Evolutionary conservation across 345 rosid genomes (phyloP), one percentile per base, ranked within the genome.

Genomic region (Bruguiera gymnorhiza): DNA sequence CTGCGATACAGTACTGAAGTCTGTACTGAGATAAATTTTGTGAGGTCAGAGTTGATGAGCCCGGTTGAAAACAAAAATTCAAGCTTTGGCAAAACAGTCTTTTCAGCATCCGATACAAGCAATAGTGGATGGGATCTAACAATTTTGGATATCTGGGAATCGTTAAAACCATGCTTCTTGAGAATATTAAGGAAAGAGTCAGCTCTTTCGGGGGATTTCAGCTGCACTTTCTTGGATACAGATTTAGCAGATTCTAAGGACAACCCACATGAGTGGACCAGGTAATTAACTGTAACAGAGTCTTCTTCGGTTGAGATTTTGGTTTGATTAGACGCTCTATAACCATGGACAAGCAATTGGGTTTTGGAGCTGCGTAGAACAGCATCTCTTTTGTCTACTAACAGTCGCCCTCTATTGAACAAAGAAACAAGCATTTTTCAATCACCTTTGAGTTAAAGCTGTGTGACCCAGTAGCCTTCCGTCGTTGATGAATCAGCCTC

Each of bases 211-310:
- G 78, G 80, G 13, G 76, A 74, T 39, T 73, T 61, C 8, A 80
- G 73, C 10, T 57, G 55, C 21, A 84, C 71, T 66, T 76, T 76
- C n/a, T 71, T 55, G 23, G 86, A 32, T 1, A 68, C 82, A 50
- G 70, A 6, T 26, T 23, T 34, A 52, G 87, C 86, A 29, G 73
- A 63, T 46, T 82, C 87, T 16, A 70, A 76, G 51, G 82, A 70
- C 21, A 84, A 39, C 6, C 88, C 86, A 36, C 90, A 86, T 23
- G 86, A 69, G 18, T 75, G 59, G 65, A 75, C 60, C 0, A 82
- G 86, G 55, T 84, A 86, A 64, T 57, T 6, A 9, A 79, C 68
- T 21, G 82, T 74, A 63, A 80, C 73, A 62, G 81, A 72, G 71
- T 62, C 69, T 15, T 71, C 67, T 19, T 70, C 59, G 5, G 36